These are phyloP conservation scores for Fusarium sp. DNA, from an alignment of 2,329 filamentous ascomycete species.

Conservation along the genomic window DNA sequence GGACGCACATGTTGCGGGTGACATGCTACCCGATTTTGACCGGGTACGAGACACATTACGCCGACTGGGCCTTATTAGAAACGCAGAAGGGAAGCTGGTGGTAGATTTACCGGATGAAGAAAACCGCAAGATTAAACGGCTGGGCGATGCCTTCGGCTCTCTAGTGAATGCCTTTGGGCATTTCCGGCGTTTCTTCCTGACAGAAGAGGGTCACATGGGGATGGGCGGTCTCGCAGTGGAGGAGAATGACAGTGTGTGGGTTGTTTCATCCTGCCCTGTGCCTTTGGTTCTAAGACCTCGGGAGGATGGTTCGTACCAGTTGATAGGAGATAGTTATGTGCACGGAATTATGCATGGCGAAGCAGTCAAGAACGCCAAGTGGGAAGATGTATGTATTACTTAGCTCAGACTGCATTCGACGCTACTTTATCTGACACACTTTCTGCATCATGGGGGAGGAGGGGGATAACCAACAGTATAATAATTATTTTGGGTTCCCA, in stretches of 20 bases:
- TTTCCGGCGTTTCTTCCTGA: background rate
- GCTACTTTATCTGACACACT: background rate
- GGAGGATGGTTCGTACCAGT: background rate
- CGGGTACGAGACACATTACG: background rate
- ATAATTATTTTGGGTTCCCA: background rate
- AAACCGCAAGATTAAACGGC: background rate
- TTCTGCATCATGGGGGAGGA: background rate
- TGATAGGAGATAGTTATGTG: background rate
- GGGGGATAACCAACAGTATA: background rate
- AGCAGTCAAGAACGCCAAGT: background rate
- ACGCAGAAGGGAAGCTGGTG: background rate
- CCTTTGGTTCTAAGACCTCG: background rate
- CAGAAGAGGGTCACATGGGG: background rate
- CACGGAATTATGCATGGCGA: background rate
- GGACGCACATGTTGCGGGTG: background rate
- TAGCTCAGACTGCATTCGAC: background rate
- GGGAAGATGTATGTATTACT: background rate
- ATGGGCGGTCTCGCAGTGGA: background rate
- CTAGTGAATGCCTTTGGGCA: background rate
- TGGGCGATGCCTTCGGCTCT: background rate
- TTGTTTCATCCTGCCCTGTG: background rate
- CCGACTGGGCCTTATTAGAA: background rate
- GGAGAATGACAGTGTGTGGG: background rate
- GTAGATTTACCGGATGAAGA: background rate
- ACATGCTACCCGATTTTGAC: background rate